A percentile compares a stretch with the other conserved stretches of the same genome.
Evolutionary conservation across 106 monocot genomes (phyloP).

Genomic region (Acorus gramineus): DNA sequence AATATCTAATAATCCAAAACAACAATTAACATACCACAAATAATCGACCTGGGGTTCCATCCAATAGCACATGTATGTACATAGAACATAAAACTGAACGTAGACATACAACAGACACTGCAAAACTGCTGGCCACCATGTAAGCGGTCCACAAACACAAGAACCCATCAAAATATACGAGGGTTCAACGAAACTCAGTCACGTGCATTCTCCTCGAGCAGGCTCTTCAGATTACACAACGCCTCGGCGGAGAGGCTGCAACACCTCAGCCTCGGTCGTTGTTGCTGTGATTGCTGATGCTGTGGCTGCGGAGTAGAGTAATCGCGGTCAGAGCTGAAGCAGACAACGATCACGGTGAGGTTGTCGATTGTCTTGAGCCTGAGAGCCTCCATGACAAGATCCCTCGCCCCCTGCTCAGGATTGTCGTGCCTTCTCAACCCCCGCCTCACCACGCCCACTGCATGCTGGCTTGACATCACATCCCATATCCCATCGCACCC

Average conservation of each 20-base stretch:
- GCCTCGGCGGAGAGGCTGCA: conserved; percentile 52
- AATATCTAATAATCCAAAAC: too few relatives aligned
- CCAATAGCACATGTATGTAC: too few relatives aligned
- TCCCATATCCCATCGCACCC: conserved; percentile 75
- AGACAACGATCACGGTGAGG: conserved; percentile 50
- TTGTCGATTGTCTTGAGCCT: conserved; percentile 49
- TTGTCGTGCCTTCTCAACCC: conserved; percentile 41
- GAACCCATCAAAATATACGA: too few relatives aligned
- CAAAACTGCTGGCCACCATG: too few relatives aligned
- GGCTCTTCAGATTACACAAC: conserved; percentile 31
- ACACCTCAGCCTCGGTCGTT: conserved; percentile 14
- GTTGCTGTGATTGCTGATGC: neutral
- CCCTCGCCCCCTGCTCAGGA: conserved; percentile 46
- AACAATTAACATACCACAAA: too few relatives aligned
- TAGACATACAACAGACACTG: too few relatives aligned
- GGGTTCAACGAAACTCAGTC: too few relatives aligned
- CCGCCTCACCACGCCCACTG: conserved; percentile 33
- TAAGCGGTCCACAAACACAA: too few relatives aligned
- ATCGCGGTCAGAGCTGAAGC: conserved; percentile 26
- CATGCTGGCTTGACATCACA: conserved; percentile 56
- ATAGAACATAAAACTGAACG: too few relatives aligned
- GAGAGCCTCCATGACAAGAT: conserved; percentile 49
- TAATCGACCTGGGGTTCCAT: too few relatives aligned
- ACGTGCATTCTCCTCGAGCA: conserved; percentile 6
- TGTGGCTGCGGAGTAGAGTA: conserved; percentile 4